Base-by-base conservation (phyloP, 1,284 basidiomycete genomes). In the Bondarzewia mesenterica region DNA sequence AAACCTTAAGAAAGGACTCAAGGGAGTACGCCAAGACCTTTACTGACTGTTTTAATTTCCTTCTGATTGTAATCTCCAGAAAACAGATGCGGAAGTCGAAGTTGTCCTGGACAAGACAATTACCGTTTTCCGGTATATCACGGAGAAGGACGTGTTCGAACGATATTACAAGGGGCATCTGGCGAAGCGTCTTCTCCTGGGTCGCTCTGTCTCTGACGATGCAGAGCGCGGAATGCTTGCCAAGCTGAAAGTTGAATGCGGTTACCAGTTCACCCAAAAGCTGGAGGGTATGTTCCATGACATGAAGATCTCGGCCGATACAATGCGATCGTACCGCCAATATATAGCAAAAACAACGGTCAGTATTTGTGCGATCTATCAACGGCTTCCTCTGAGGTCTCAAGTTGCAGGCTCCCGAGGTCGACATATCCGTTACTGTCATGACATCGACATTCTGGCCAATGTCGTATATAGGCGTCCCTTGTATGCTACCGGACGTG, bases 281-380 rank as follows among this genome's bases (percentile, higher is more conserved):
- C 73, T 99, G 56, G 95, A 99, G 65, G 95, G 96, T 48, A 99
- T 99, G 96, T 95, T 99, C 75, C 82, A 94, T 58, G 96, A 99
- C 63, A 95, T 99, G 83, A 91, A 85, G 59, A 67, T 96, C 35
- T 95, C 91, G 16, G 70, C 74, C 22, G 96, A 99, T 49, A 85
- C 82, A 7, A 91, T 88, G 73, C 73, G 78, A 46, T 78, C 77
- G 4, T 99, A 93, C 65, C 76, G 76, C 47, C 71, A 71, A 20
- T 72, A 85, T 58, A 60, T 86, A 22, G 67, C 70, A 37, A 78
- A 75, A 51, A 73, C 71, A 14, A 70, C 70, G 44, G 85, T 86
- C 57, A 49, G 75, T 38, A 20, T 7, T 25, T 35, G n/a, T 37
- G 35, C n/a, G 20, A 48, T 32, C 18, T 46, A 20, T 21, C 22